These are phyloP conservation scores for Hirsutella rhossiliensis DNA, from an alignment of 2,329 filamentous ascomycete genomes.

Conservation along the genomic window DNA sequence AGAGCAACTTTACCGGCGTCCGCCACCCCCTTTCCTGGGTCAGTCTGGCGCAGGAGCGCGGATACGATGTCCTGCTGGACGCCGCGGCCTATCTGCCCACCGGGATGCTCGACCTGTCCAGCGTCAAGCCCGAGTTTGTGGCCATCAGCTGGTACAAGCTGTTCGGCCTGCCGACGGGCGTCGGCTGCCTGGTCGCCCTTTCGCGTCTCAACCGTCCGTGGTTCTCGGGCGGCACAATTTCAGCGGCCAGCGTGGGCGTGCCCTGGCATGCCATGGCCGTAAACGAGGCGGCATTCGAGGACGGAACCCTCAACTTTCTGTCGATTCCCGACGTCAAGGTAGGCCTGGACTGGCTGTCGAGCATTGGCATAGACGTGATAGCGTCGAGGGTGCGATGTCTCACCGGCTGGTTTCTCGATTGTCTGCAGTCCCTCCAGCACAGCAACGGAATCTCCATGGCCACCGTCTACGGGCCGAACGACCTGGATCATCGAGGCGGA, in stretches of 20 bases:
- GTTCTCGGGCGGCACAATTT: conserved; percentile 27
- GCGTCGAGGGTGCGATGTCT: conserved; percentile 21
- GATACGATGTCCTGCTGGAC: conserved; percentile 28
- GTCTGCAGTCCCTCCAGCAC: conserved; percentile 18
- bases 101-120: conserved; percentile 18
- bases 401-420: conserved; percentile 22
- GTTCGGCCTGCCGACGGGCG: conserved; percentile 28
- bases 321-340: conserved; percentile 24
- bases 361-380: conserved; percentile 15
- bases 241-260: conserved; percentile 16
- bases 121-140: conserved; percentile 24
- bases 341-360: conserved; percentile 22
- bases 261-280: conserved; percentile 18
- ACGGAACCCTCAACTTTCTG: conserved; percentile 27
- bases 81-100: conserved; percentile 28
- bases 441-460: conserved; percentile 19
- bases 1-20: conserved; percentile 32
- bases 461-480: conserved; percentile 21
- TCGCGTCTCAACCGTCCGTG: conserved; percentile 20
- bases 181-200: conserved; percentile 26
- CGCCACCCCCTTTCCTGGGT: conserved; percentile 27
- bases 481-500: conserved; percentile 17
- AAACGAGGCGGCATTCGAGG: conserved; percentile 22
- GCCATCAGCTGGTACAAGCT: conserved; percentile 29
- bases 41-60: conserved; percentile 18